Conservation (phyloP, 2,329 filamentous ascomycete species). For the Aspergillus alliaceus region DNA sequence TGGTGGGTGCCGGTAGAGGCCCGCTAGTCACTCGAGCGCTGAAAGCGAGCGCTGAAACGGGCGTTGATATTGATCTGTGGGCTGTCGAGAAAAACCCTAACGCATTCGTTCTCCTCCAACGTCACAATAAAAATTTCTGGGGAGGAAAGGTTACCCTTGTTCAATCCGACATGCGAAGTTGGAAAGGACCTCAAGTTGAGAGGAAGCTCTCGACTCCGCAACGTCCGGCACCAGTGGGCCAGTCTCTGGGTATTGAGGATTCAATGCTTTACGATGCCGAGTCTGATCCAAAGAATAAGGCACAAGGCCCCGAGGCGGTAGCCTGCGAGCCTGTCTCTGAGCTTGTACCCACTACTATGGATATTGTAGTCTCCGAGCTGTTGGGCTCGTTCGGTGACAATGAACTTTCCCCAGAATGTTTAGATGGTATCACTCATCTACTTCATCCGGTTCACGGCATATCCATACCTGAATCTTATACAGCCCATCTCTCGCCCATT, state of each 20-base stretch:
- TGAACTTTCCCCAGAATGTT: conserved; percentile 91
- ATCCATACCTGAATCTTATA: conserved; percentile 91
- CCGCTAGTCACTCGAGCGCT: conserved; percentile 87
- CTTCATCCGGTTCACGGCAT: conserved; percentile 79
- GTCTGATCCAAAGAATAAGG: conserved; percentile 42
- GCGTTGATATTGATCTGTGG: conserved; percentile 80
- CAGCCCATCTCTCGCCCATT: conserved; percentile 89
- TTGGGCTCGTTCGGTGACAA: conserved; percentile 94
- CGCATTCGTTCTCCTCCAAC: conserved; percentile 86
- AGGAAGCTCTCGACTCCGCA: conserved; percentile 11
- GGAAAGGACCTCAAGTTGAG: conserved; percentile 70
- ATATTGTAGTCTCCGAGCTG: conserved; percentile 91
- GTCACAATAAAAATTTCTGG: conserved; percentile 85
- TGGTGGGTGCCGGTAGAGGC: conserved; percentile 89
- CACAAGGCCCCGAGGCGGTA: conserved; percentile 14
- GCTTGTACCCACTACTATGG: conserved; percentile 52
- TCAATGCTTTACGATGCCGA: conserved; percentile 21
- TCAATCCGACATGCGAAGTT: conserved; percentile 95
- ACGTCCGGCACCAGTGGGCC: conserved; percentile 28
- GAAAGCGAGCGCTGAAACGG: conserved; percentile 72
- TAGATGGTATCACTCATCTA: conserved; percentile 92
- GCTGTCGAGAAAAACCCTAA: conserved; percentile 98
- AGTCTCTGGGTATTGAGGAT: conserved; percentile 34
- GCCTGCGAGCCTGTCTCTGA: conserved; percentile 48
- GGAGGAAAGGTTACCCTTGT: conserved; percentile 76